Conservation (phyloP, 169 alveolate genomes). For the Cryptosporidium bovis region DNA sequence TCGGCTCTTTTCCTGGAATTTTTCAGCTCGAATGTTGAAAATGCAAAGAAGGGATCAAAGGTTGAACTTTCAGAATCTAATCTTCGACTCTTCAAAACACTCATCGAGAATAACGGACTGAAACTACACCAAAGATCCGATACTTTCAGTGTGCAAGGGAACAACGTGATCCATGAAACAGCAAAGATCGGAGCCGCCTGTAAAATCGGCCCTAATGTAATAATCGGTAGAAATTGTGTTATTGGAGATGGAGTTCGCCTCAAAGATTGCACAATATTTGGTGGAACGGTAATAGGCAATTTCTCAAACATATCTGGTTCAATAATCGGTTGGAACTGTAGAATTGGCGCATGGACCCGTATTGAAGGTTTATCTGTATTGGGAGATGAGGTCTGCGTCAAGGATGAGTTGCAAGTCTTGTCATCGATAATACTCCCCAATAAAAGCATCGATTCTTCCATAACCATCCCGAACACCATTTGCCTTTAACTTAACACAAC, state of each 20-base stretch:
- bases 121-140: neutral
- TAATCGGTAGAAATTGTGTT: constrained; percentile 90
- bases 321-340: constrained; percentile 93
- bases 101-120: constrained; percentile 7
- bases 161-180: constrained; percentile 81
- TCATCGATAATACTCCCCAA: constrained; percentile 91
- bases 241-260: constrained; percentile 94
- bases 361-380: constrained; percentile 93
- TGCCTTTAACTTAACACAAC: constrained; percentile 5
- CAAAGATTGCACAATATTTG: constrained; percentile 86
- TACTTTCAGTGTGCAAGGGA: constrained; percentile 74
- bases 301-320: constrained; percentile 87
- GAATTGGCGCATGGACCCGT: constrained; percentile 94
- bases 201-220: constrained; percentile 92
- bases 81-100: neutral
- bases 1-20: constrained; percentile 80
- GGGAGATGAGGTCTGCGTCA: constrained; percentile 92
- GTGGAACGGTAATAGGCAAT: constrained; percentile 82
- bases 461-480: constrained; percentile 22
- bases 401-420: constrained; percentile 89
- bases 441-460: constrained; percentile 78
- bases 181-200: constrained; percentile 88
- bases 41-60: neutral
- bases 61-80: neutral
- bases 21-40: neutral